Conservation (phyloP, 164 flowering plant genomes). For the Sextonia rubra region DNA sequence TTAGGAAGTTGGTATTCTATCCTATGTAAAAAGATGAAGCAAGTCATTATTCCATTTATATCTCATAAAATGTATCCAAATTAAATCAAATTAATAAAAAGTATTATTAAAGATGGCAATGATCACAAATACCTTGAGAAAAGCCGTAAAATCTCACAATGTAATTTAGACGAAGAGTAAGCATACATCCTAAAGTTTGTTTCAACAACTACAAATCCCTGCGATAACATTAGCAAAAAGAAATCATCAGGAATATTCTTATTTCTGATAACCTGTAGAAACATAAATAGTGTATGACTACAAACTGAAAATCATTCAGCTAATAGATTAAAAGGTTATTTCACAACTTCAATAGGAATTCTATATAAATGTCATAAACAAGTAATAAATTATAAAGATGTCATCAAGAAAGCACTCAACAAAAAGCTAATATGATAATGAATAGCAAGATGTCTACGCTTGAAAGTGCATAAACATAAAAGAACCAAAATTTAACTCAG, state of each 20-base stretch:
- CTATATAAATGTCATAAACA: too few species aligned
- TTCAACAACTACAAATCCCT: constrained; percentile 94
- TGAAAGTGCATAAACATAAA: too few species aligned
- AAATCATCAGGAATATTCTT: neutral
- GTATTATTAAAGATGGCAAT: neutral
- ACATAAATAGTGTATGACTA: neutral
- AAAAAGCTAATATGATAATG: too few species aligned
- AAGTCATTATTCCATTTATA: neutral
- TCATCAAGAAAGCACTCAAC: too few species aligned
- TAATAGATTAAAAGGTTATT: neutral
- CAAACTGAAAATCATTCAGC: neutral
- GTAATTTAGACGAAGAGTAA: constrained; percentile 83
- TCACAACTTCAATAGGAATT: too few species aligned
- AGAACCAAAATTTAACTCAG: too few species aligned
- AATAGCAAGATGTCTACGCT: too few species aligned
- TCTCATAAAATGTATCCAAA: neutral
- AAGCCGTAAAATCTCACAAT: constrained; percentile 84
- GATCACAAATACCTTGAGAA: constrained; percentile 61
- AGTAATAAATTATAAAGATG: too few species aligned
- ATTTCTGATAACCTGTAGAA: neutral
- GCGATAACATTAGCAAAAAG: constrained; percentile 12
- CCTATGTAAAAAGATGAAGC: constrained; percentile 34
- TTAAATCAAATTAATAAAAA: too few species aligned
- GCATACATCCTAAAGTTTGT: constrained; percentile 94
- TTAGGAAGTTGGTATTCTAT: constrained; percentile 94